Conservation (phyloP, 352 stramenopile genomes). For the Nothophytophthora sp. region DNA sequence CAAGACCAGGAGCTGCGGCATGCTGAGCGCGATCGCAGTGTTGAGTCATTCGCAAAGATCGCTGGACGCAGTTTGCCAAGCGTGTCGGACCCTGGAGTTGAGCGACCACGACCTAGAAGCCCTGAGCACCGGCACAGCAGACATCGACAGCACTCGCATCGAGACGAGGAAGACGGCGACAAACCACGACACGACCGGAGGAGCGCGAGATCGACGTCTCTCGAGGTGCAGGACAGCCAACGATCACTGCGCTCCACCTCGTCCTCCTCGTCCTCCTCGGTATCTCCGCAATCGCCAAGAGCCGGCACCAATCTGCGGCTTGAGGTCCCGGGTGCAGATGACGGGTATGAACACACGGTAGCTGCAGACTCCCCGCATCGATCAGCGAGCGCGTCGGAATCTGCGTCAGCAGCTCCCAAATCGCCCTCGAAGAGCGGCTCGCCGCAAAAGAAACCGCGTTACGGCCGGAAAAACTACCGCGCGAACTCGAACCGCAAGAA, state of each 20-base stretch:
- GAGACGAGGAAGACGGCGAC: conserved; percentile 4
- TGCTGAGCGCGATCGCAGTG: conserved; percentile 11
- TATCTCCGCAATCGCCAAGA: conserved; percentile 7
- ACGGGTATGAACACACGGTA: conserved; percentile 14
- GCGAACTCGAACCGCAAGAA: conserved; percentile 69
- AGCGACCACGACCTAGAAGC: conserved; percentile 10
- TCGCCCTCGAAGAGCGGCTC: conserved; percentile 32
- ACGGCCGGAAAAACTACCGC: conserved; percentile 79
- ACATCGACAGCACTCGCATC: conserved; percentile 11
- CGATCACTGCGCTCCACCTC: conserved; percentile 7
- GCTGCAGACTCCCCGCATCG: conserved; percentile 13
- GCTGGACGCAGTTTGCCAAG: conserved; percentile 10
- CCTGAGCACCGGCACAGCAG: conserved; percentile 4
- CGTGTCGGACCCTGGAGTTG: conserved; percentile 4
- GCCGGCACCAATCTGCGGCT: conserved; percentile 17
- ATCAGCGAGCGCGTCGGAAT: conserved; percentile 26
- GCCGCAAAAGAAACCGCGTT: conserved; percentile 54
- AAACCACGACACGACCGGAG: conserved; percentile 5
- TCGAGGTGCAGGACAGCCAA: conserved; percentile 27
- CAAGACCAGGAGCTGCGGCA: conserved; percentile 1
- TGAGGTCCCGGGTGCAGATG: conserved; percentile 24
- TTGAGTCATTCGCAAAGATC: conserved; percentile 8
- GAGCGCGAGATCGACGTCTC: conserved; percentile 20
- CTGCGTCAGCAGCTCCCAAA: conserved; percentile 30
- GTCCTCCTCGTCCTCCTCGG: conserved; percentile 1